Conservation (phyloP, 1,139 yeast genomes). For the Blastobotrys elegans region DNA sequence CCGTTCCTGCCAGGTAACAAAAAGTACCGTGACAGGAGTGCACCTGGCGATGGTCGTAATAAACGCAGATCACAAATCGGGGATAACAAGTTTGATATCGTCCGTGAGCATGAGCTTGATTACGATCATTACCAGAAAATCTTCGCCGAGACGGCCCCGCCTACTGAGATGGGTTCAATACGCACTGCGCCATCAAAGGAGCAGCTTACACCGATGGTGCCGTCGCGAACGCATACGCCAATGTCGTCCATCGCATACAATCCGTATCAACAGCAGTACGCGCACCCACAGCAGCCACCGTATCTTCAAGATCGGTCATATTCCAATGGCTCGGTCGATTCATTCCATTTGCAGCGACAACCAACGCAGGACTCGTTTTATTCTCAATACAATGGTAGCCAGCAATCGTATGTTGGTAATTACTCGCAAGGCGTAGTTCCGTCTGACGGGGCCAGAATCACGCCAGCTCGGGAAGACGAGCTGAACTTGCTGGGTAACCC, state of each 20-base stretch:
- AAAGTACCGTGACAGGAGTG: neutral
- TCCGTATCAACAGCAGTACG: neutral
- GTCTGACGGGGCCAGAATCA: neutral
- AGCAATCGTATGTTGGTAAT: neutral
- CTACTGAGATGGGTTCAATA: neutral
- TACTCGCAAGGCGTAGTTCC: neutral
- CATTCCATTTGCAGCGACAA: neutral
- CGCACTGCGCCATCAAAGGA: neutral
- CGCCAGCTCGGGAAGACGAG: neutral
- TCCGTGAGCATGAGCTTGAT: conserved; percentile 29
- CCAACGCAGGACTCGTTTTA: neutral
- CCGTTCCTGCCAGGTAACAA: conserved; percentile 16
- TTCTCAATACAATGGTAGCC: neutral
- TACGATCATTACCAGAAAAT: conserved; percentile 23
- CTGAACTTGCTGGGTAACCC: neutral
- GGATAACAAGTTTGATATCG: conserved; percentile 27
- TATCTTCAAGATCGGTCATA: neutral
- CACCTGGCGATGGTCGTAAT: too few species aligned
- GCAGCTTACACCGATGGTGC: neutral
- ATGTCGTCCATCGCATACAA: neutral
- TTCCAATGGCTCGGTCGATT: neutral
- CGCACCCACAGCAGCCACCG: neutral
- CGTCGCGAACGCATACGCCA: neutral
- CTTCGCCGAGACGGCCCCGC: neutral
- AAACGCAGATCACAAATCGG: conserved; percentile 14